Percentiles rank a stretch among this genome's conserved stretches.
Evolutionary conservation across 352 stramenopile genomes (phyloP).

Genomic region (Phytophthora boehmeriae): DNA sequence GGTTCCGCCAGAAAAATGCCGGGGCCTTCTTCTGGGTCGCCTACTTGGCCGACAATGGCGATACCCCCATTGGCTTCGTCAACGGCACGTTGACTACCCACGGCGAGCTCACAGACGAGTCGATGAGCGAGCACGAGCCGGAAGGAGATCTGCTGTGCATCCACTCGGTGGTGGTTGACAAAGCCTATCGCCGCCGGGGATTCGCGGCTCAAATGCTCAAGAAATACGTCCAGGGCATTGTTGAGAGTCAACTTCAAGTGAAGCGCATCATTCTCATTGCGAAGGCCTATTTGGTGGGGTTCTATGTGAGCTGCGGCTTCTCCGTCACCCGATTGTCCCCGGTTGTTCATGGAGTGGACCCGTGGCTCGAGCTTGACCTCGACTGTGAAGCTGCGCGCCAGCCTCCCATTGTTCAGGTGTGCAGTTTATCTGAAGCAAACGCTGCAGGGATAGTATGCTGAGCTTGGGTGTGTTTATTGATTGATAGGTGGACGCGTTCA

Average conservation of each 20-base stretch:
- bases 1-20: slow-evolving; percentile 86
- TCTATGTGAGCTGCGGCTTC: slow-evolving; percentile 90
- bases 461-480: background rate
- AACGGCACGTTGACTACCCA: slow-evolving; percentile 77
- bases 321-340: slow-evolving; percentile 60
- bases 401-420: slow-evolving; percentile 50
- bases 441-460: background rate
- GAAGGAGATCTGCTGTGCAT: slow-evolving; percentile 83
- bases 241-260: slow-evolving; percentile 51
- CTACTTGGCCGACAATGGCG: slow-evolving; percentile 27
- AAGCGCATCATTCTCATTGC: slow-evolving; percentile 80
- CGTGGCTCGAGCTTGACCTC: slow-evolving; percentile 83
- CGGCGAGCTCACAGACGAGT: slow-evolving; percentile 63
- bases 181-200: slow-evolving; percentile 70
- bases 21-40: slow-evolving; percentile 65
- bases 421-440: background rate
- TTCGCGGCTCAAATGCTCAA: slow-evolving; percentile 83
- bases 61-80: slow-evolving; percentile 87
- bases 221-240: slow-evolving; percentile 70
- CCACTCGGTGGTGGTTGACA: slow-evolving; percentile 85
- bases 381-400: slow-evolving; percentile 45
- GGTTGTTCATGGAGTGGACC: slow-evolving; percentile 83
- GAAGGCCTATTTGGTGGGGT: slow-evolving; percentile 82
- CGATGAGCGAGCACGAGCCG: slow-evolving; percentile 83
- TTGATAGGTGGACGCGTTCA: slow-evolving; percentile 75